Base-by-base conservation (phyloP, 345 rosid genomes). In the Litchi chinensis region DNA sequence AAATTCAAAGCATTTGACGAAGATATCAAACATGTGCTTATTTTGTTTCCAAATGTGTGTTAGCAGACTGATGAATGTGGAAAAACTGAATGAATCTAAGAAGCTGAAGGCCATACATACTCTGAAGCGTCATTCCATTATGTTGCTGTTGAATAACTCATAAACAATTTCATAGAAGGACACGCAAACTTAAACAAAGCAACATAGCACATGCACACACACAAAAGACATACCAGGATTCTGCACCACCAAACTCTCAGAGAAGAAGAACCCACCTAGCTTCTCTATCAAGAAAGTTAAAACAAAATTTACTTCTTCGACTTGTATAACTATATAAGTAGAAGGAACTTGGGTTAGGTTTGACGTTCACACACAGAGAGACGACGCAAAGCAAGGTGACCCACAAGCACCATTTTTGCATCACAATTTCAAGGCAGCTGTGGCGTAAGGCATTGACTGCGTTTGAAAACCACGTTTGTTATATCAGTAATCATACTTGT, bases 181-280 rank as follows among this genome's bases (percentile, higher is more conserved):
- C 9, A 28, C 18, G 19, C 48, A 44, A 69, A n/a, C 28, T 69
- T 21, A 1, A 52, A 78, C 65, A 11, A 21, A 72, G 24, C 39
- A 71, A 39, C 50, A 62, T 32, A 4, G 22, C 64, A 7, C 24
- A 46, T 18, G 7, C n/a, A 46, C 7, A 43, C 26, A 59, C 4
- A n/a, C 59, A 12, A 82, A 78, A 74, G 3, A 13, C 74, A 43
- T 56, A 82, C 76, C 82, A 46, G 39, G 21, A 54, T n/a, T 75
- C 22, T 12, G 63, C 15, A 64, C 32, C 76, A 8, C 24, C 56
- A 70, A 75, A 63, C 26, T 73, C 41, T 3, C 37, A 0, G 2
- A 32, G 37, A 74, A n/a, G 16, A 41, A 71, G 43, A 46, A 68
- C 57, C 65, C 78, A 16, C 18, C 19, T 67, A 50, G 46, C 10